Evolutionary conservation across 2,329 filamentous ascomycete genomes (phyloP), one percentile per base, ranked within the genome.

Genomic region (Fusarium aywerte): DNA sequence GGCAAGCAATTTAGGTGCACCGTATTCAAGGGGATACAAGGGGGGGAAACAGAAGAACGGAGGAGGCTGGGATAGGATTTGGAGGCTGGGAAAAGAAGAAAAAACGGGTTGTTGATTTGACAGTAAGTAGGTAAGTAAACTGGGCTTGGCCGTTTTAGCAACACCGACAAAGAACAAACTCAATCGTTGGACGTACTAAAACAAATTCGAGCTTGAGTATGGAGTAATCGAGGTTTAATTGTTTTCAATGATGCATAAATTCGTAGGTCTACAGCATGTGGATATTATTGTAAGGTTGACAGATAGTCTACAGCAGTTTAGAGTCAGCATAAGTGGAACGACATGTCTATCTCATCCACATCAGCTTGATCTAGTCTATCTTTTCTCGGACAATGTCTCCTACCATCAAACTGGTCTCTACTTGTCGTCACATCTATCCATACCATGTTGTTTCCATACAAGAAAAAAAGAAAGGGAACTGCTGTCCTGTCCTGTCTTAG

Each of bases 1-100:
- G 43, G 47, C 51, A 62, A 53, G 58, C 51, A 62, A 60, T 63
- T 67, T 67, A 67, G 64, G 43, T 54, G 64, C 43, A 44, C 45
- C 45, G 45, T 48, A 48, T 48, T 48, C 45, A 21, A 48, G 45
- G 45, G 21, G 38, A 55, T 32, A 58, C 57, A 47, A 58, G 65
- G 51, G 33, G 27, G 32, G 15, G 21, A 16, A 25, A 33, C 44
- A 21, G 23, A 16, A 31, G 21, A 52, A 64, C 31, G 44, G 51
- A 55, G 55, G 65, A 61, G 65, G 64, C 33, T 67, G 64, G 63
- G 59, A 31, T 23, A 38, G 25, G 50, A 54, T 45, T 35, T 40
- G 57, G 64, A 60, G 68, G 57, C 35, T 68, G 65, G 65, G 59
- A 62, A 48, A 40, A 61, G 33, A 23, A 48, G 32, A 29, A 42